Base-by-base conservation (phyloP, 225 moss, liverwort and hornwort species). In the Polytrichum formosum region DNA sequence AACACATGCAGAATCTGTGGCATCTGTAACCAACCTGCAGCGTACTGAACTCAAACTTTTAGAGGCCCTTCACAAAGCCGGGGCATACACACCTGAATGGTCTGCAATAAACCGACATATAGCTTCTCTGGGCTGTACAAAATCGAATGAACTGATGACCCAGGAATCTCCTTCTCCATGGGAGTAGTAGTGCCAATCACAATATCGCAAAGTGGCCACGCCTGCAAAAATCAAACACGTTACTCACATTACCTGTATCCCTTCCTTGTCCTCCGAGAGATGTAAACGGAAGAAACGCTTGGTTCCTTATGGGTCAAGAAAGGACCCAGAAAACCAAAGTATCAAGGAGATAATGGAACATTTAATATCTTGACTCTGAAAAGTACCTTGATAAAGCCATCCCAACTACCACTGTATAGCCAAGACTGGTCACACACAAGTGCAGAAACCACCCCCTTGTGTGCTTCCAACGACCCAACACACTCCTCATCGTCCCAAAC, bases 401-500 rank as follows among this genome's bases (percentile, higher is more conserved):
- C 97, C 92, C 94, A 94, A 75, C 97, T 91, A 80, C 88, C 91
- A 62, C 92, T 84, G 55, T 91, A 94, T 46, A 97, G 89, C 80
- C 86, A 94, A 75, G 77, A 68, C 56, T 86, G 90, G 78, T 87
- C 82, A 20, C 88, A 75, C 67, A 77, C 74, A 70, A 97, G 74
- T 27, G 88, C 77, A 28, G 94, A 87, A 30, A 97, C 81, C 55
- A 92, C 87, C 72, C 65, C 82, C 76, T 86, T 80, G 73, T 98
- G 97, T 18, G 92, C 94, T 81, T 82, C 84, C 62, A 98, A 79
- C 19, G 82, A 79, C 55, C 87, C 73, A 66, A 92, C 70, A 73
- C 82, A 91, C 54, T 92, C 86, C 66, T 98, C 91, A 64, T 92
- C 92, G 27, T 77, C 86, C 97, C 97, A 98, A 54, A 94, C 88